phyloP scores from a whole-genome alignment of 1,139 yeast genomes.

The Debaryomyces psychrophilus region DNA sequence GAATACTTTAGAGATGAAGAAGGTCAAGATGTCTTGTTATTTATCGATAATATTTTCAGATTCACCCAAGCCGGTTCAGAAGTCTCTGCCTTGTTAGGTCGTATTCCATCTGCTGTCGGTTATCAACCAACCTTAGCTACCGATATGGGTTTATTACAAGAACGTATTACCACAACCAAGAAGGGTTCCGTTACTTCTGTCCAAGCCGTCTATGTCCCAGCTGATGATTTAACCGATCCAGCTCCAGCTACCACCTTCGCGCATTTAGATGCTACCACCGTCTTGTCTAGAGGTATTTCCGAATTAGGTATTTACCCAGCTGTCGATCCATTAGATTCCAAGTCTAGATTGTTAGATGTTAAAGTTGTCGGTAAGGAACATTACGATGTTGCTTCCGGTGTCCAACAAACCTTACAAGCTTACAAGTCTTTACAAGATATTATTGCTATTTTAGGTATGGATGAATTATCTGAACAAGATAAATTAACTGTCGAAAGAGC shows the following conservation, averaged over 20 bases:
- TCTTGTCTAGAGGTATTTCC: constrained; percentile 98
- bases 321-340: constrained; percentile 99
- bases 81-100: constrained; percentile 99
- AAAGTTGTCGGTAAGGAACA: constrained; percentile 98
- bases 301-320: constrained; percentile 99
- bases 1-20: constrained; percentile 99
- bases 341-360: constrained; percentile 97
- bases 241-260: constrained; percentile 99
- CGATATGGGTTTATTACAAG: constrained; percentile 99
- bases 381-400: constrained; percentile 91
- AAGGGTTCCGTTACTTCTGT: constrained; percentile 99
- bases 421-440: constrained; percentile 99
- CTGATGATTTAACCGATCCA: constrained; percentile 99
- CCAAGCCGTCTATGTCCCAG: constrained; percentile 99
- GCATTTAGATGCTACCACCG: constrained; percentile 99
- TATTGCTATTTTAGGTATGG: constrained; percentile 99
- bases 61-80: constrained; percentile 99
- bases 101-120: constrained; percentile 99
- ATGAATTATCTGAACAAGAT: constrained; percentile 97
- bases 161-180: constrained; percentile 99
- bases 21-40: constrained; percentile 99
- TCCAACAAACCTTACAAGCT: constrained; percentile 98
- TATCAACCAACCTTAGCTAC: constrained; percentile 99
- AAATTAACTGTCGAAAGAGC: constrained; percentile 99
- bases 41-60: constrained; percentile 99